phyloP scores from a whole-genome alignment of 78 protist genomes.

The Monocercomonoides exilis region DNA sequence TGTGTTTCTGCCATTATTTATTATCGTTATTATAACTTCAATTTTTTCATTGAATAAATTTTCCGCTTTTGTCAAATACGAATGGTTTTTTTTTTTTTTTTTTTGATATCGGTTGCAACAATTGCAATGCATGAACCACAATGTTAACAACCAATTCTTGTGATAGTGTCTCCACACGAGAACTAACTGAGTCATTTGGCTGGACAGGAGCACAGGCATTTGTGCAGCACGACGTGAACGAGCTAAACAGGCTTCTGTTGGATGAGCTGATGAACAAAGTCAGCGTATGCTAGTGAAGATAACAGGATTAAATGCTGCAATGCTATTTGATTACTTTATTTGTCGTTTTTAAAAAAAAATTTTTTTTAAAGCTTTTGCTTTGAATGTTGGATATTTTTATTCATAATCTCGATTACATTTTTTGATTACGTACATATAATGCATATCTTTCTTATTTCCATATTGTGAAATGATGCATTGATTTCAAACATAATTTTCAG shows the following conservation, averaged over 20 bases:
- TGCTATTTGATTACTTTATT: no score
- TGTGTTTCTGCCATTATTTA: no score
- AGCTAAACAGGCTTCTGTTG: background rate
- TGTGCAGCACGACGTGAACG: background rate
- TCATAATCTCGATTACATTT: background rate
- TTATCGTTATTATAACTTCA: no score
- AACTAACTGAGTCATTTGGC: constrained; percentile 4
- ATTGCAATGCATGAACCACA: background rate
- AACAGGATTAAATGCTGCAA: no score
- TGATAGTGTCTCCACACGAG: background rate
- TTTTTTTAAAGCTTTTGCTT: background rate
- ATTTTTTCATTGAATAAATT: no score
- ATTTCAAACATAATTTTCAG: background rate
- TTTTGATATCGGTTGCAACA: background rate
- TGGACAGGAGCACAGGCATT: background rate
- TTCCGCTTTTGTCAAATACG: no score
- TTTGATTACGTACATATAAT: background rate
- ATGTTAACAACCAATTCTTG: no score
- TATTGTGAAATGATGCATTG: background rate
- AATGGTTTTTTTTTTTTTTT: no score
- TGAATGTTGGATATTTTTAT: background rate
- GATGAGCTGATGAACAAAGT: background rate
- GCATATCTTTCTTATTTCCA: background rate
- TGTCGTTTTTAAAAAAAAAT: background rate
- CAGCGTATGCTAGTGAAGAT: no score